A percentile compares a stretch with the other conserved stretches of the same genome.
Conservation (phyloP, 768 basidiomycete species). For the Boletus fagicola region DNA sequence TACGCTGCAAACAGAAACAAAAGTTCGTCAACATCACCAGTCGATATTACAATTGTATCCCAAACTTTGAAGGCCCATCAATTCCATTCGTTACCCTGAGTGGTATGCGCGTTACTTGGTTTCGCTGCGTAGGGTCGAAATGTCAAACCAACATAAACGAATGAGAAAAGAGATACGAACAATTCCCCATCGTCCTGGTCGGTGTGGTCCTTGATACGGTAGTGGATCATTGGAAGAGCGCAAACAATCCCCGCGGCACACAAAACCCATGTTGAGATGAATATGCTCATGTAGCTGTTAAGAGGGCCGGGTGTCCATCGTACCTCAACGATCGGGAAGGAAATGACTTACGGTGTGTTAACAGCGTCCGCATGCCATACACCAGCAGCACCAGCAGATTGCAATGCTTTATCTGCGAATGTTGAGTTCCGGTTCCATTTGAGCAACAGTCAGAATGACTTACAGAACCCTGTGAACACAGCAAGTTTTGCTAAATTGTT, state of each 20-base stretch:
- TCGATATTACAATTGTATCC: neutral
- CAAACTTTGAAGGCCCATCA: neutral
- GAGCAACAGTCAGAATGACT: conserved; percentile 28
- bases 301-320: neutral
- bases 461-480: conserved; percentile 79
- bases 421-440: neutral
- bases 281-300: conserved; percentile 61
- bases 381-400: conserved; percentile 74
- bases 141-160: neutral
- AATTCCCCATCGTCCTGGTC: conserved; percentile 51
- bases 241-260: conserved; percentile 62
- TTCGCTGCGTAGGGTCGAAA: conserved; percentile 12
- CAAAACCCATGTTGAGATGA: conserved; percentile 72
- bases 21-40: neutral
- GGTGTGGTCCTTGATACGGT: conserved; percentile 62
- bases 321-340: neutral
- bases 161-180: conserved; percentile 32
- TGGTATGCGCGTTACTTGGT: neutral
- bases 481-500: conserved; percentile 80
- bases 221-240: conserved; percentile 72
- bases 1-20: too few relatives aligned
- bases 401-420: conserved; percentile 64
- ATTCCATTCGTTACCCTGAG: neutral
- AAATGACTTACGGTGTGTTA: conserved; percentile 51
- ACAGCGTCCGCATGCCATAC: conserved; percentile 70